Conservation (phyloP, 345 rosid genomes). For the rapeseed (Brassica napus) region Da-Ae NC_063439.1:12019001-12019500, state of each 20-base stretch:
- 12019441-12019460: constrained; percentile 92
- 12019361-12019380: constrained; percentile 22
- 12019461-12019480: constrained; percentile 87
- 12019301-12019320: background rate
- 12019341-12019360: background rate
- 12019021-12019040: constrained; percentile 96
- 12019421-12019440: constrained; percentile 99
- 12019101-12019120: constrained; percentile 61
- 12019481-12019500: constrained; percentile 99
- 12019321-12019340: background rate
- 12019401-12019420: constrained; percentile 93
- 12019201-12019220: constrained; percentile 89
- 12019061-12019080: constrained; percentile 85
- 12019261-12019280: constrained; percentile 68
- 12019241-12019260: constrained; percentile 93
- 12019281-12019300: constrained; percentile 87
- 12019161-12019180: constrained; percentile 60
- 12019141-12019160: constrained; percentile 48
- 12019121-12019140: constrained; percentile 68
- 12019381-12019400: constrained; percentile 91
- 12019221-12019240: constrained; percentile 76
- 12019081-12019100: constrained; percentile 65
- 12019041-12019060: constrained; percentile 94
- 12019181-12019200: constrained; percentile 84
- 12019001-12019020: constrained; percentile 75